A percentile compares a stretch with the other conserved stretches of the same genome.
These are phyloP conservation scores for Metrosideros polymorpha DNA, from an alignment of 441 rosid genomes.

Conservation along the genomic window DNA sequence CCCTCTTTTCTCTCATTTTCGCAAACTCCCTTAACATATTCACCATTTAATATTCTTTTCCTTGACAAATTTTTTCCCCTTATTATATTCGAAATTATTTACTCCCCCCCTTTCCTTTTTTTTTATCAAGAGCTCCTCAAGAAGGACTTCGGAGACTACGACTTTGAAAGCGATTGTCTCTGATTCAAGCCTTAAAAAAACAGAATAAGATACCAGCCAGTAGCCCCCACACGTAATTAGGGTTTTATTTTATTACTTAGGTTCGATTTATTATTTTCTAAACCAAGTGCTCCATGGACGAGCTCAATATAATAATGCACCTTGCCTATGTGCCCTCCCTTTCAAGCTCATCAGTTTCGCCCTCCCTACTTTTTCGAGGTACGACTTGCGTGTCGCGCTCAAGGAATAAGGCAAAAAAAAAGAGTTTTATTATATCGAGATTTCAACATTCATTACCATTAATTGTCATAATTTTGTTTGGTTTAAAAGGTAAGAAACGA, in stretches of 20 bases:
- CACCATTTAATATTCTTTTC: not conserved
- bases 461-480: not conserved
- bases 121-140: not conserved
- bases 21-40: constrained; percentile 11
- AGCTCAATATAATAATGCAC: constrained; percentile 1
- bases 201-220: not conserved
- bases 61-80: not conserved
- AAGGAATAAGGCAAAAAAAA: not conserved
- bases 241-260: not conserved
- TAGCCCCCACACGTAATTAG: constrained; percentile 2
- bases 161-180: constrained; percentile 38
- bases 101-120: not conserved
- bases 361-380: not conserved
- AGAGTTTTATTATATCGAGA: not conserved
- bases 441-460: not conserved
- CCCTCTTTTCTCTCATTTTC: constrained; percentile 11
- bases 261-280: not conserved
- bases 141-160: constrained; percentile 19
- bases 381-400: constrained; percentile 6
- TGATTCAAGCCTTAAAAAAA: not conserved
- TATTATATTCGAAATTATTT: not conserved
- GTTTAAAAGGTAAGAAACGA: not conserved
- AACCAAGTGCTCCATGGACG: not conserved
- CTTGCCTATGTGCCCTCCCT: constrained; percentile 11
- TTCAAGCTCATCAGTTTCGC: not conserved